These are phyloP conservation scores for Gloeostereum incarnatum DNA, from an alignment of 768 basidiomycete genomes.

Conservation along the genomic window DNA sequence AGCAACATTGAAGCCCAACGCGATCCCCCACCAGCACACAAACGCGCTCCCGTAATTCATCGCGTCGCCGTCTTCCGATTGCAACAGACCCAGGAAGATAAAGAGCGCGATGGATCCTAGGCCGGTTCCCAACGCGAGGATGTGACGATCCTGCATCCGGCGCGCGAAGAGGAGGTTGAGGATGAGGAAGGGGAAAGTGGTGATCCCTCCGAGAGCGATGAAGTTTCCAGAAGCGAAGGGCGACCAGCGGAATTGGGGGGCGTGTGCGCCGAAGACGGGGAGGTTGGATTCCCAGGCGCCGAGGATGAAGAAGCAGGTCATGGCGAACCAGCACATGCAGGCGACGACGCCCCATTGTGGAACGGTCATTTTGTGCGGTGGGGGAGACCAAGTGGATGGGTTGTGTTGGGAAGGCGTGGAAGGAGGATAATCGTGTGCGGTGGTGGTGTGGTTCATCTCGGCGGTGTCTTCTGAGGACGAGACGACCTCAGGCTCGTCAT, in stretches of 20 bases:
- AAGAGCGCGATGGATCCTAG: slow-evolving; percentile 46
- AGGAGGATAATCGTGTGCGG: too few relatives aligned
- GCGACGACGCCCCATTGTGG: slow-evolving; percentile 42
- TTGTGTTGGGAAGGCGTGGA: too few relatives aligned
- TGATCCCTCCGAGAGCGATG: slow-evolving; percentile 56
- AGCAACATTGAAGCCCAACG: slow-evolving; percentile 67
- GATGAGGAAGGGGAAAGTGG: slow-evolving; percentile 59
- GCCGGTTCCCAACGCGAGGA: slow-evolving; percentile 40
- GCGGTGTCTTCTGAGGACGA: too few relatives aligned
- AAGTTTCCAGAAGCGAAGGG: slow-evolving; percentile 62
- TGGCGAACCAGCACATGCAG: slow-evolving; percentile 65
- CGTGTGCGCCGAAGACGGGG: slow-evolving; percentile 29
- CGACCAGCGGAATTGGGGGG: slow-evolving; percentile 15
- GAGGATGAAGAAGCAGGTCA: slow-evolving; percentile 63
- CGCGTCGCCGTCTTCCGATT: slow-evolving; percentile 60
- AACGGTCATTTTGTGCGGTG: slow-evolving; percentile 10
- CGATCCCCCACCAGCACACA: slow-evolving; percentile 48
- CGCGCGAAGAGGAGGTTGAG: slow-evolving; percentile 47
- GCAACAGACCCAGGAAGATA: slow-evolving; percentile 37
- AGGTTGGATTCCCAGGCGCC: slow-evolving; percentile 64
- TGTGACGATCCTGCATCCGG: slow-evolving; percentile 50
- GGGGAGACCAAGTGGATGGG: too few relatives aligned
- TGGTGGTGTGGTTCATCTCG: too few relatives aligned
- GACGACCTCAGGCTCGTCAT: too few relatives aligned
- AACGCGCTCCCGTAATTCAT: slow-evolving; percentile 38